Base-by-base conservation (phyloP, 192 early-diverging fungal species). In the Coemansia aciculifera region DNA sequence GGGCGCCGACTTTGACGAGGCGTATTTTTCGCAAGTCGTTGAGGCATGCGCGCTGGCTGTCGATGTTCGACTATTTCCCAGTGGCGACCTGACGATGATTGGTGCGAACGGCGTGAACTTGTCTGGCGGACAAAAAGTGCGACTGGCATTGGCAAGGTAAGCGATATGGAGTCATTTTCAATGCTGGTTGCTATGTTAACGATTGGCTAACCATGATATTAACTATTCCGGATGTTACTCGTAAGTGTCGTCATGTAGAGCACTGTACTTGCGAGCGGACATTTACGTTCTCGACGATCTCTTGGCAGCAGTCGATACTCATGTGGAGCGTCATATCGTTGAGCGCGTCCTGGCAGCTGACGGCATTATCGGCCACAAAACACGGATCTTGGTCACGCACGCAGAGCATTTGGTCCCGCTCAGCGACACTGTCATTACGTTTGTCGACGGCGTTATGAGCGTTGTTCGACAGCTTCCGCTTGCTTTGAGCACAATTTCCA, bases 281-380 rank as follows among this genome's bases (percentile, higher is more conserved):
- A 64, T 90, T 4, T 86, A 86, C 48, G 63, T 92, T 5, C 68
- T 93, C n/a, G 92, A 92, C 63, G 91, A 94, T 59, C 80, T 88
- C 6, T 72, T 92, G 17, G 76, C 89, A 5, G 90, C 92, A 11
- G 88, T 90, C 3, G 88, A 88, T 63, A 87, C 86, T 0, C 85
- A 79, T 54, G 87, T 88, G 1, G 86, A 82, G 19, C 81, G 84
- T 3, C 83, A 84, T 7, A 67, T 89, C 9, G 83, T 89, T 42
- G 80, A 89, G 24, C 37, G 80, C 56, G 68, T 84, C 59, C 29
- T 85, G 67, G 62, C 48, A 0, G 46, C 34, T 11, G 64, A 61
- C 66, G 87, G 73, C 0, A 80, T 61, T 9, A 82, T 70, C 15
- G 38, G 51, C 4, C 40, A 57, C 15, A 81, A 85, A 31, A 85